Evolutionary conservation across 2,329 filamentous ascomycete species (phyloP), one percentile per base, ranked within the genome.

Genomic region (Cercospora berteroae): DNA sequence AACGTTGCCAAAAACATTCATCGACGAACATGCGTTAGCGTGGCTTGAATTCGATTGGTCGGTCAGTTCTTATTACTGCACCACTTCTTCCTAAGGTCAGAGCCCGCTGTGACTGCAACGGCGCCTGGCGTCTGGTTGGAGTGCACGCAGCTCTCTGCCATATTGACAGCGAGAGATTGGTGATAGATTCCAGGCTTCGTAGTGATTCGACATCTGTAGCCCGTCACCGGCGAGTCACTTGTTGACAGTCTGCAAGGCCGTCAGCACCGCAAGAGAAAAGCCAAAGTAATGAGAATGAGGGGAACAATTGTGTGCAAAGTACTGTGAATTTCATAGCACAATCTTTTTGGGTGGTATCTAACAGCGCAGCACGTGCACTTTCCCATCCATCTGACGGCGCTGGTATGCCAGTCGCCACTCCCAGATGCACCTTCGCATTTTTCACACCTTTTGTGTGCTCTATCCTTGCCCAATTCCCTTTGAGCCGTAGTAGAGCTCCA

Each of bases 401-500:
- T 64, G 61, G 20, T 44, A 39, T 58, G 33, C 61, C 61, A 64
- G 50, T 64, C 50, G 61, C 61, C 50, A 42, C 61, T 64, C 61
- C 61, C 61, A 64, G 61, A 64, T 58, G 61, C 61, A 64, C 61
- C 52, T 23, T 6, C 60, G 25, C 25, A 27, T 27, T 42, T 64
- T 63, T 64, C 29, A 23, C 61, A 57, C 61, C 59, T 58, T 18
- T 58, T 23, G 31, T 36, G 25, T 50, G 59, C 59, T 50, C 52
- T 64, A 50, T 57, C 52, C 52, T 58, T 36, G 48, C 61, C 63
- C 65, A 55, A 42, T 65, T 60, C 60, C 64, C 31, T 64, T 57
- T 68, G 61, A 58, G 61, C 61, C 61, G 25, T 64, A 56, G 60
- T 42, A 58, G 61, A 64, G 52, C 60, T 60, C 13, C 66, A 68